Percentiles rank a stretch among this genome's conserved stretches.
Evolutionary conservation across 78 protist species (phyloP).

Genomic region (Dictyostelium intermedium): DNA sequence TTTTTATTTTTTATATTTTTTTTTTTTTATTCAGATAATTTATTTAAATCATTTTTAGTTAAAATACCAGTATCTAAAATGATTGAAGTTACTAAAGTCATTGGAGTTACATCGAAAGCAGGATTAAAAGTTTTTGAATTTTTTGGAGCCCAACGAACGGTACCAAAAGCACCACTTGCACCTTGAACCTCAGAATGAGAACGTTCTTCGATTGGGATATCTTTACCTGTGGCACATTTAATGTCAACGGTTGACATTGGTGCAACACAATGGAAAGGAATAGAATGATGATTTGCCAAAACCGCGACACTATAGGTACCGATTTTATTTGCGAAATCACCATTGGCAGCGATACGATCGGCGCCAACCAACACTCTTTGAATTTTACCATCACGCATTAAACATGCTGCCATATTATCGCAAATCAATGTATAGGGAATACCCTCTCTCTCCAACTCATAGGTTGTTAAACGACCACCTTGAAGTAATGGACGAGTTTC

Average conservation of each 20-base stretch:
- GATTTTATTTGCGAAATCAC: slow-evolving; percentile 89
- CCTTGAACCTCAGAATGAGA: slow-evolving; percentile 71
- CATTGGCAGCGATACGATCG: slow-evolving; percentile 82
- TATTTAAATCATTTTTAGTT: background rate
- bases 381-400: slow-evolving; percentile 83
- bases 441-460: slow-evolving; percentile 64
- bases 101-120: slow-evolving; percentile 86
- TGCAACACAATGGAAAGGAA: slow-evolving; percentile 86
- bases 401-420: slow-evolving; percentile 84
- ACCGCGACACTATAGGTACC: slow-evolving; percentile 85
- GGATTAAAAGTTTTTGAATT: slow-evolving; percentile 77
- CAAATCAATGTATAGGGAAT: slow-evolving; percentile 84
- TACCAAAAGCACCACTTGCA: slow-evolving; percentile 66
- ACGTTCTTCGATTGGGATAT: slow-evolving; percentile 84
- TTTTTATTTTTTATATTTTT: background rate
- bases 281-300: slow-evolving; percentile 34
- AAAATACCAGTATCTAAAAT: slow-evolving; percentile 79
- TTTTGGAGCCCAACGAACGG: slow-evolving; percentile 77
- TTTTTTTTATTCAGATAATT: background rate
- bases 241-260: slow-evolving; percentile 80
- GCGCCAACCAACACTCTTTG: slow-evolving; percentile 86
- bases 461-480: slow-evolving; percentile 87
- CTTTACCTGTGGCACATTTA: slow-evolving; percentile 44
- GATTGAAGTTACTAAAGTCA: slow-evolving; percentile 29
- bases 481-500: slow-evolving; percentile 87